These are phyloP conservation scores for Aspergillus heteromorphus DNA, from an alignment of 495 filamentous ascomycete species.

Conservation along the genomic window DNA sequence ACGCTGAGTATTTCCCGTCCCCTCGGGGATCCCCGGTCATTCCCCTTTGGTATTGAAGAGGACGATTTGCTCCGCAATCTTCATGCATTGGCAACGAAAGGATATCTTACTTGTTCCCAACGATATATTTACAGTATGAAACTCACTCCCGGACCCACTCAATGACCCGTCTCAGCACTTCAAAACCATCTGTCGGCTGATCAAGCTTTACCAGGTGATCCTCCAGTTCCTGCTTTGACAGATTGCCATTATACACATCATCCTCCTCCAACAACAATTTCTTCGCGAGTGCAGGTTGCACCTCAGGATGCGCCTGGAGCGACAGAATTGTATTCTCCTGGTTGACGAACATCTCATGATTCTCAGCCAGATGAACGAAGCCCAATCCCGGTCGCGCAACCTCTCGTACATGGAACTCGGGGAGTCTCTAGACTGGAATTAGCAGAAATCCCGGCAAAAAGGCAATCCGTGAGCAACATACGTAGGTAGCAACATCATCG, in stretches of 20 bases:
- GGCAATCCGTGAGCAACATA: neutral
- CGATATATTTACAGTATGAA: too few relatives aligned
- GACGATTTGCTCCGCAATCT: too few relatives aligned
- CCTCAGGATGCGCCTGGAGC: constrained; percentile 12
- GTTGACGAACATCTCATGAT: constrained; percentile 11
- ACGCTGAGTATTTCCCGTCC: too few relatives aligned
- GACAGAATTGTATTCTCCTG: constrained; percentile 3
- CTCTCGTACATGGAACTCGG: constrained; percentile 10
- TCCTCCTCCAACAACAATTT: constrained; percentile 14
- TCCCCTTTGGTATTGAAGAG: too few relatives aligned
- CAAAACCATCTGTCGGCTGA: neutral
- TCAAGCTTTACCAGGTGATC: neutral
- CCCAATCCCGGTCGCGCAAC: neutral
- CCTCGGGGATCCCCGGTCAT: too few relatives aligned
- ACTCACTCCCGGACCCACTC: neutral
- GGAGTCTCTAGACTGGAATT: neutral
- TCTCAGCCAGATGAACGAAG: constrained; percentile 2
- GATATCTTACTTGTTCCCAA: too few relatives aligned
- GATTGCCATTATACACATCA: constrained; percentile 11
- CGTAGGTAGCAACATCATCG: neutral
- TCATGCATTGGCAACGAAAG: too few relatives aligned
- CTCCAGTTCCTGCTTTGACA: neutral
- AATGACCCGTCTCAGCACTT: neutral
- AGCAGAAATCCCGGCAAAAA: neutral
- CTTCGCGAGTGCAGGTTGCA: constrained; percentile 1